Evolutionary conservation across 257 asterid genomes (phyloP).

Genomic region (Jacaranda copaia): DNA sequence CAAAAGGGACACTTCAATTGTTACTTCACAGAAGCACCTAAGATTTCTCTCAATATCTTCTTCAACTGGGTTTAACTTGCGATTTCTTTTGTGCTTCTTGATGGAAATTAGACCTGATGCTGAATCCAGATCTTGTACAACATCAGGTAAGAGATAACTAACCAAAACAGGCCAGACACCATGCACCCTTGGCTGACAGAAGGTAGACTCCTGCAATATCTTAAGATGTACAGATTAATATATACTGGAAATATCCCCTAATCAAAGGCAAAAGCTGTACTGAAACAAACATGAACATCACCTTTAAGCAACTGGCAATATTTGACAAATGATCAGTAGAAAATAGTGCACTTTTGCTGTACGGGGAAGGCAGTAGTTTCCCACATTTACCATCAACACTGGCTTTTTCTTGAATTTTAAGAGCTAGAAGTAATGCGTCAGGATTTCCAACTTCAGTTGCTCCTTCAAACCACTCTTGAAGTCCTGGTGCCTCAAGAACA

Average conservation of each 20-base stretch:
- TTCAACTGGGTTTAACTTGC: slow-evolving; percentile 68
- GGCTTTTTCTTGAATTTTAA: slow-evolving; percentile 67
- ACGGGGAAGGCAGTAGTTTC: slow-evolving; percentile 84
- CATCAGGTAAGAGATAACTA: slow-evolving; percentile 71
- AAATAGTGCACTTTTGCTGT: slow-evolving; percentile 64
- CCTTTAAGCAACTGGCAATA: slow-evolving; percentile 86
- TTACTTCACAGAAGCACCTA: slow-evolving; percentile 65
- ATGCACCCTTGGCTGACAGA: slow-evolving; percentile 93
- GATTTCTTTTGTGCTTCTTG: slow-evolving; percentile 81
- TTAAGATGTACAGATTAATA: slow-evolving; percentile 35
- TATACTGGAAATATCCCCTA: slow-evolving; percentile 13
- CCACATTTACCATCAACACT: slow-evolving; percentile 58
- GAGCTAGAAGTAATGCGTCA: slow-evolving; percentile 88
- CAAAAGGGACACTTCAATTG: slow-evolving; percentile 85
- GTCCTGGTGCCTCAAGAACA: slow-evolving; percentile 84
- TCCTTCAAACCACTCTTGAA: slow-evolving; percentile 83
- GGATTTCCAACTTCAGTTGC: slow-evolving; percentile 87
- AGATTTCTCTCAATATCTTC: slow-evolving; percentile 79
- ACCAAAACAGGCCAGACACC: slow-evolving; percentile 85
- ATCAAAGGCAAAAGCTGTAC: slow-evolving; percentile 15
- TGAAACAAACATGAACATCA: slow-evolving; percentile 38
- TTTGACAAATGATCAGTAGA: slow-evolving; percentile 63
- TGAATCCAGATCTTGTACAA: slow-evolving; percentile 62
- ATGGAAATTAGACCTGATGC: slow-evolving; percentile 49
- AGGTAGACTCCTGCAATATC: slow-evolving; percentile 81